A percentile compares a stretch with the other conserved stretches of the same genome.
These are phyloP conservation scores for Euphorbia tirucalli DNA, from an alignment of 345 rosid species.

Conservation along the genomic window DNA sequence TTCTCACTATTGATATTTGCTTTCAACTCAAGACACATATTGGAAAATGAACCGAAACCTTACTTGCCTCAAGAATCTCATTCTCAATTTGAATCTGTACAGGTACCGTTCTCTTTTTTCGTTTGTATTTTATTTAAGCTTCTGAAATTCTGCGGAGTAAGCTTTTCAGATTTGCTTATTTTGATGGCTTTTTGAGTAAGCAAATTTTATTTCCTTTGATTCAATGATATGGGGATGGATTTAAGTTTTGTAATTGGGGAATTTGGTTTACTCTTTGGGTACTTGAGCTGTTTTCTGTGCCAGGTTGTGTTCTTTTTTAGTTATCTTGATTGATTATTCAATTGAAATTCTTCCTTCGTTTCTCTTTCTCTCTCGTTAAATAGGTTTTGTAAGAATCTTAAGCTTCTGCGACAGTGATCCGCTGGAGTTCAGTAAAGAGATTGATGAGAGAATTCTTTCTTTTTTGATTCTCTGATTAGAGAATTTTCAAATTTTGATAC, in stretches of 20 bases:
- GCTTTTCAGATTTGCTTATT: not conserved
- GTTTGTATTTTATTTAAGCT: not conserved
- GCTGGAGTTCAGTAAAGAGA: not conserved
- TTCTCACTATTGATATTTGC: conserved; percentile 33
- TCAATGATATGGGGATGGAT: not conserved
- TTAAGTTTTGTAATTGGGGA: not conserved
- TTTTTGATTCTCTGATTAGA: not conserved
- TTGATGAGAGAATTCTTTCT: not conserved
- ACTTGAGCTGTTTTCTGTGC: not conserved
- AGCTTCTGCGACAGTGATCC: not conserved
- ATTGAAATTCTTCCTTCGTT: not conserved
- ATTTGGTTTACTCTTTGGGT: not conserved
- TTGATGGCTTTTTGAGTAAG: not conserved
- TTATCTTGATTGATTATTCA: not conserved
- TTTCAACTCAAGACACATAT: conserved; percentile 24
- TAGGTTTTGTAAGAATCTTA: not conserved
- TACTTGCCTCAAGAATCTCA: conserved; percentile 15
- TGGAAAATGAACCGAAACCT: conserved; percentile 35
- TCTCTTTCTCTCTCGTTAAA: not conserved
- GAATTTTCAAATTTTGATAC: not conserved
- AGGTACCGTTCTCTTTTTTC: conserved; percentile 20
- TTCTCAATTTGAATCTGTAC: conserved; percentile 17
- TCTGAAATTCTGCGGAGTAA: not conserved
- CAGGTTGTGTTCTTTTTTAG: not conserved
- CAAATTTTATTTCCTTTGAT: not conserved